Evolutionary conservation across 768 basidiomycete species (phyloP).

Genomic region (Phlebiopsis flavidoalba): DNA sequence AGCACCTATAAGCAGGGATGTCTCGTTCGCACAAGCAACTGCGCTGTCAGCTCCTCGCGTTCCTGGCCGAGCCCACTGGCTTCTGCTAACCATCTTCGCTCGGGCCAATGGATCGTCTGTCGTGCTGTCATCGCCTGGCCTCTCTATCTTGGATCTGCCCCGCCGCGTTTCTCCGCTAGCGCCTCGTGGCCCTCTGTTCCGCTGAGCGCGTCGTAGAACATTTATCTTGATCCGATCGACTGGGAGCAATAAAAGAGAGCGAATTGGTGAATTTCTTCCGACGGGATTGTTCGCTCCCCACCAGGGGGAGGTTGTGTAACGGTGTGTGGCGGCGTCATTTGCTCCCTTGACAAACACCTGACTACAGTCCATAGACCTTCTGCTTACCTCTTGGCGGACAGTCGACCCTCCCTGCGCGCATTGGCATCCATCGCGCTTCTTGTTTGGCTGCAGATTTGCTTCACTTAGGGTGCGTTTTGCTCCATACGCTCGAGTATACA

Average conservation of each 20-base stretch:
- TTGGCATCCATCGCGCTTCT: constrained; percentile 72
- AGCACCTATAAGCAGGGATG: background rate
- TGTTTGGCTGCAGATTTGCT: constrained; percentile 52
- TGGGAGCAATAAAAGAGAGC: constrained; percentile 4
- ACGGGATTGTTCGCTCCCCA: constrained; percentile 7
- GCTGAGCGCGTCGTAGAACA: background rate
- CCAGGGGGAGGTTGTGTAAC: background rate
- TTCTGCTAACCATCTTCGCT: background rate
- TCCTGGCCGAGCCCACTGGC: background rate
- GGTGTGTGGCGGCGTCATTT: constrained; percentile 1
- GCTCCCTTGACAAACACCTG: background rate
- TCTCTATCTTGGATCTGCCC: background rate
- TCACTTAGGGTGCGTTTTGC: constrained; percentile 41
- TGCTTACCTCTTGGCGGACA: constrained; percentile 44
- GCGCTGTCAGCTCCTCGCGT: background rate
- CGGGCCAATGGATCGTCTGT: background rate
- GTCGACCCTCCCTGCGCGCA: constrained; percentile 47
- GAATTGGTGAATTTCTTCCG: background rate
- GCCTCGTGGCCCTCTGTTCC: background rate
- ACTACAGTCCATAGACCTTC: constrained; percentile 13
- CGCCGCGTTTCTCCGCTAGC: background rate
- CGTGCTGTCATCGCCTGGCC: background rate
- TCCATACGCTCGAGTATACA: background rate
- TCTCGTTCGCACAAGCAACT: background rate
- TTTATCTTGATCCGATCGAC: constrained; percentile 13